phyloP scores from a whole-genome alignment of 23 red algal genomes.

The Gracilaria vermiculophylla region DNA sequence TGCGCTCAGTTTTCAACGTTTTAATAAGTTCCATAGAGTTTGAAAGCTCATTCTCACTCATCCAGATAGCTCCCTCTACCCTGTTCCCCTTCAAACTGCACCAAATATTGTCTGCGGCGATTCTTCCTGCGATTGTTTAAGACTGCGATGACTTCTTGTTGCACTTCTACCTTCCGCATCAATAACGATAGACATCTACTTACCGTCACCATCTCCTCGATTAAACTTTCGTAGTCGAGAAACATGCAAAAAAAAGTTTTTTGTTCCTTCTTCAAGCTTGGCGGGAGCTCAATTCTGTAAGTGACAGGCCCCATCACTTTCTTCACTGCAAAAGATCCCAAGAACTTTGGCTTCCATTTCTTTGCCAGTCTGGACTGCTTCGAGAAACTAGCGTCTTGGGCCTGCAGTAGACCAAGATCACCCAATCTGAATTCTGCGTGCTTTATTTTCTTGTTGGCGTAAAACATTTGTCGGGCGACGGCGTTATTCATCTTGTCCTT shows the following conservation, averaged over 20 bases:
- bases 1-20: background rate
- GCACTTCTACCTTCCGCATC: constrained; percentile 45
- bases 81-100: too few species aligned
- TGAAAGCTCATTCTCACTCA: background rate
- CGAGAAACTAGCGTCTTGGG: background rate
- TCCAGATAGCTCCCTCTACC: constrained; percentile 3
- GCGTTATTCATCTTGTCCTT: constrained; percentile 21
- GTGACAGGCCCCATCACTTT: constrained; percentile 28
- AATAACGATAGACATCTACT: background rate
- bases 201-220: background rate
- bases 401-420: background rate
- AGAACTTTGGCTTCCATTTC: constrained; percentile 23
- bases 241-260: constrained; percentile 41
- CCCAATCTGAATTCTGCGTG: background rate
- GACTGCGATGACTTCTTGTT: constrained; percentile 27
- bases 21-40: background rate
- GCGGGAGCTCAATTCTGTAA: constrained; percentile 25
- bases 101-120: constrained; percentile 12
- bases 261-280: too few species aligned
- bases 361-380: too few species aligned
- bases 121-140: background rate
- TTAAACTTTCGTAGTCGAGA: background rate
- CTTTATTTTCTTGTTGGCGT: constrained; percentile 11
- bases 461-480: background rate
- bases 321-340: constrained; percentile 5